phyloP scores from a whole-genome alignment of 1,284 basidiomycete genomes.

The Sanghuangporus weigelae region DNA sequence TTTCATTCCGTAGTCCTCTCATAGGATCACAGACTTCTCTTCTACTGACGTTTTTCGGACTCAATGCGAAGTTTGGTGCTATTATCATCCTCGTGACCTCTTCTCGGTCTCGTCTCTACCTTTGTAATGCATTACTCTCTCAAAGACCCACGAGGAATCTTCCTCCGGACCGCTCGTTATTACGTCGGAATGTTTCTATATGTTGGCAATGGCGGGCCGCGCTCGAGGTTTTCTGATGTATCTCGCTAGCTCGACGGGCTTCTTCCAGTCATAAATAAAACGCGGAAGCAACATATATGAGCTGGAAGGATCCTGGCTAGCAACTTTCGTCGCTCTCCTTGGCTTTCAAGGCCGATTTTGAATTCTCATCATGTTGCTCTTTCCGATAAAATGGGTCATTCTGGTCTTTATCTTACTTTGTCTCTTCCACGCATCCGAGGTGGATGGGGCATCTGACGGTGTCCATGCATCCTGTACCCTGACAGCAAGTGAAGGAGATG shows the following conservation, averaged over 20 bases:
- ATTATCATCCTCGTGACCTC: neutral
- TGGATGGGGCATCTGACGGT: neutral
- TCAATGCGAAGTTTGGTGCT: neutral
- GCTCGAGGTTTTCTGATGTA: neutral
- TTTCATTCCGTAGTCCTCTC: too few relatives aligned
- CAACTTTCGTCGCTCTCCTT: neutral
- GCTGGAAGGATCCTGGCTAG: neutral
- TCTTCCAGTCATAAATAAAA: neutral
- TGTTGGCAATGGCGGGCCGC: neutral
- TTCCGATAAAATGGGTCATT: neutral
- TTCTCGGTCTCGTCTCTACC: neutral
- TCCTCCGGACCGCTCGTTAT: neutral
- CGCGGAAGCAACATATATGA: neutral
- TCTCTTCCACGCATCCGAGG: too few relatives aligned
- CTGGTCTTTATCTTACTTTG: neutral
- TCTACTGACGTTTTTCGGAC: neutral
- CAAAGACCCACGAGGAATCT: neutral
- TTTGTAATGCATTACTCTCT: neutral
- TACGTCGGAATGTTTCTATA: neutral
- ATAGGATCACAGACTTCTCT: neutral
- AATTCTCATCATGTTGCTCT: neutral
- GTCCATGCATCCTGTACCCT: neutral
- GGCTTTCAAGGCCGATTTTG: neutral
- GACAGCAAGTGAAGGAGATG: constrained; percentile 37
- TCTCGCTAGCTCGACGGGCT: too few relatives aligned